phyloP scores from a whole-genome alignment of 129 eudicot genomes.

The Dittrichia graveolens region DNA sequence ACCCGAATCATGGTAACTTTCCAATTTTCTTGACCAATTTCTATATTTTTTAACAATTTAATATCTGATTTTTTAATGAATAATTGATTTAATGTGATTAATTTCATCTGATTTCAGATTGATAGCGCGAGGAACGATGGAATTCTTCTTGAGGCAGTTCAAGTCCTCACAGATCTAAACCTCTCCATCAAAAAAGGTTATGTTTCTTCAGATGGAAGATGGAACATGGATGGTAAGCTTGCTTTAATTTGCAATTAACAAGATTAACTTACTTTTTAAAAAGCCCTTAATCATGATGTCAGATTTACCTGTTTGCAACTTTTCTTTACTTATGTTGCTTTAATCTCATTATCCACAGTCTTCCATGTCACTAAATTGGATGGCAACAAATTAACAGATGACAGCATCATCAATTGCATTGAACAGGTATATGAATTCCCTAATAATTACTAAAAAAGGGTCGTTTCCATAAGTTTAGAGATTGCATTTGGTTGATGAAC shows the following conservation, averaged over 20 bases:
- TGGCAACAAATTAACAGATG: constrained; percentile 75
- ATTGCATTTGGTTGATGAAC: not conserved
- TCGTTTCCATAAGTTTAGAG: not conserved
- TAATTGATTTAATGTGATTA: not conserved
- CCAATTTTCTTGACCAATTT: constrained; percentile 1
- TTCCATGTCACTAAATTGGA: constrained; percentile 87
- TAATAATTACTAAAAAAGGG: not conserved
- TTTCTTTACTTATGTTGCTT: constrained; percentile 31
- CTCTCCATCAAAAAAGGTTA: constrained; percentile 89
- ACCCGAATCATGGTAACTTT: constrained; percentile 76
- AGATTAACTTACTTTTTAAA: not conserved
- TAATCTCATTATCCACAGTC: constrained; percentile 50
- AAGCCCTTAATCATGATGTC: constrained; percentile 26
- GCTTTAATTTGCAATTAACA: not conserved
- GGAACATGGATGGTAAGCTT: constrained; percentile 93
- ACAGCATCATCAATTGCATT: constrained; percentile 70
- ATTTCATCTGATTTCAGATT: constrained; percentile 44
- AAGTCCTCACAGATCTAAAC: constrained; percentile 85
- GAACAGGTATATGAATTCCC: constrained; percentile 57
- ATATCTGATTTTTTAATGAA: not conserved
- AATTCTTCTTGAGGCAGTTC: constrained; percentile 92
- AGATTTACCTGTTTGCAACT: constrained; percentile 18
- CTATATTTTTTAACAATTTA: not conserved
- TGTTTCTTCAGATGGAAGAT: constrained; percentile 90
- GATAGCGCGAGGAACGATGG: constrained; percentile 91